A percentile compares a stretch with the other conserved stretches of the same genome.
These are phyloP conservation scores for Camptophora hylomeconis DNA, from an alignment of 2,329 filamentous ascomycete species.

Conservation along the genomic window DNA sequence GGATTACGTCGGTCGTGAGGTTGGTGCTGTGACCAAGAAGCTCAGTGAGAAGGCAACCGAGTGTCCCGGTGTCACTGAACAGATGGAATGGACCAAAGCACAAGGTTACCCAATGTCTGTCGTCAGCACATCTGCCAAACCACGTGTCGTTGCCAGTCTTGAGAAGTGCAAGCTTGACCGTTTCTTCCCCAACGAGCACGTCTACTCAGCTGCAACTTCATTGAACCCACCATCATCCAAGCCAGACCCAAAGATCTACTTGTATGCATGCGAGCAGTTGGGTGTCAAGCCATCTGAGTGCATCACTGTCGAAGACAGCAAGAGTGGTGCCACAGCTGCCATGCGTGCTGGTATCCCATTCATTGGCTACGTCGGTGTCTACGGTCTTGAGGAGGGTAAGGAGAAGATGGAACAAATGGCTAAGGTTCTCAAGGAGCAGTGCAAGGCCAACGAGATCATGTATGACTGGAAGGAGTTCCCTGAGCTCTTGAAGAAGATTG, in stretches of 20 bases:
- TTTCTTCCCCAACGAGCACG: conserved; percentile 60
- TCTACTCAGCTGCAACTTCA: conserved; percentile 75
- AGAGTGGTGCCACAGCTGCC: conserved; percentile 69
- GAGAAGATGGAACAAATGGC: conserved; percentile 62
- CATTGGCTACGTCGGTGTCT: conserved; percentile 77
- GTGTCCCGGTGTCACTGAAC: conserved; percentile 55
- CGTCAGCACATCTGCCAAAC: conserved; percentile 68
- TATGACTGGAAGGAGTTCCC: conserved; percentile 36
- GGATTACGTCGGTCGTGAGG: conserved; percentile 62
- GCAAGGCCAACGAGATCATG: conserved; percentile 36
- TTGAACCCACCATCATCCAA: conserved; percentile 72
- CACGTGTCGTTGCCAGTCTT: conserved; percentile 65
- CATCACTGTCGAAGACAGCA: conserved; percentile 79
- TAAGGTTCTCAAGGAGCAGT: conserved; percentile 50
- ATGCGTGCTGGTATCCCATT: conserved; percentile 67
- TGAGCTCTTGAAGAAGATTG: conserved; percentile 30
- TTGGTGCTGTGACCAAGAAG: conserved; percentile 74
- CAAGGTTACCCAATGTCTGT: conserved; percentile 61
- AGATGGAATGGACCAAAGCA: conserved; percentile 53
- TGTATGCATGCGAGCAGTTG: conserved; percentile 62
- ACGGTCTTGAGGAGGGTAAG: conserved; percentile 48
- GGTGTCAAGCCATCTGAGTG: conserved; percentile 60
- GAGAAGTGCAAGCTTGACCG: conserved; percentile 69
- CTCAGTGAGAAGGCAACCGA: conserved; percentile 55
- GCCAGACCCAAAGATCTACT: conserved; percentile 86